Percentiles rank a stretch among this genome's conserved stretches.
phyloP scores from a whole-genome alignment of 371 early-diverging fungal species.

The Mortierella sp. region DNA sequence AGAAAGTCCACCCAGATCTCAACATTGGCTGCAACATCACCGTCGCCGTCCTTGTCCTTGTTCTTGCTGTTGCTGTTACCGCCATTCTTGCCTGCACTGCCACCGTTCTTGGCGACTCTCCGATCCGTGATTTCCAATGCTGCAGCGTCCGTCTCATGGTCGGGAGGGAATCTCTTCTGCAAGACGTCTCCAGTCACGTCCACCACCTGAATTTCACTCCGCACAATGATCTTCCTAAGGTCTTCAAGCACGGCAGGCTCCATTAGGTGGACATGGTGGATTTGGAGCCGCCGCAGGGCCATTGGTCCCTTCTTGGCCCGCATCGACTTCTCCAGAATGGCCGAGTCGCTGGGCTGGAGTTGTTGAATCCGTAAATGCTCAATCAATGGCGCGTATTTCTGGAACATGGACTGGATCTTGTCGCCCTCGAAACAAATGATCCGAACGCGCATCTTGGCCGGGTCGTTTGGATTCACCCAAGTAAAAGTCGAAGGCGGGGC shows the following conservation, averaged over 20 bases:
- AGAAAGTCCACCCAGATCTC: slow-evolving; percentile 13
- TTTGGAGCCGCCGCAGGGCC: background rate
- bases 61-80: background rate
- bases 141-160: background rate
- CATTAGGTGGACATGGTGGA: background rate
- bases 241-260: background rate
- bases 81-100: slow-evolving; percentile 10
- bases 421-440: background rate
- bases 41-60: background rate
- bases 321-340: background rate
- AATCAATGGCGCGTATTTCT: background rate
- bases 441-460: background rate
- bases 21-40: background rate
- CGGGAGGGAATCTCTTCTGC: background rate
- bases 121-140: background rate
- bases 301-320: background rate
- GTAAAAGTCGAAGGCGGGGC: background rate
- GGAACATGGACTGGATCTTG: background rate
- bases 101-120: background rate
- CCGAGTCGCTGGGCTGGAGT: background rate
- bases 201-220: background rate
- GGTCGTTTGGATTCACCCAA: background rate
- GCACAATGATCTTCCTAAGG: background rate
- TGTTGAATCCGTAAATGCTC: background rate
- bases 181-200: background rate